Conservation (phyloP, 1,139 yeast genomes). For the Yamadazyma kanchanaburiensis region DNA sequence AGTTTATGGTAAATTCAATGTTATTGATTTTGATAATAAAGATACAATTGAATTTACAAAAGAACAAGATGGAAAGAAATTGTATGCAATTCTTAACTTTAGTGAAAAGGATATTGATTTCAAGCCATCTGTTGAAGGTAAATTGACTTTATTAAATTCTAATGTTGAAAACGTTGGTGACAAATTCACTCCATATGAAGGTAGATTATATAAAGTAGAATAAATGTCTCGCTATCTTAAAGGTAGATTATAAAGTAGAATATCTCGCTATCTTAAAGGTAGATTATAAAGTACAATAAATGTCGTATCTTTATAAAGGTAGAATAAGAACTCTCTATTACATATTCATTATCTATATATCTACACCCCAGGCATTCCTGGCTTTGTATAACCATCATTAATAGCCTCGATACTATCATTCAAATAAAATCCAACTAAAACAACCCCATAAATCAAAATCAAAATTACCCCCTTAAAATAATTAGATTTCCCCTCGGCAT, state of each 20-base stretch:
- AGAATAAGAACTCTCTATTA: slow-evolving; percentile 1
- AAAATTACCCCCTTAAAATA: slow-evolving; percentile 93
- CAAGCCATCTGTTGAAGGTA: slow-evolving; percentile 26
- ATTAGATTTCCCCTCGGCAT: slow-evolving; percentile 95
- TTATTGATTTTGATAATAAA: slow-evolving; percentile 23
- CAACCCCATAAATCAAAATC: slow-evolving; percentile 73
- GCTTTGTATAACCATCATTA: slow-evolving; percentile 26
- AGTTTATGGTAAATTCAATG: slow-evolving; percentile 44
- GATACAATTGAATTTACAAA: slow-evolving; percentile 12
- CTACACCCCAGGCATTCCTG: not conserved
- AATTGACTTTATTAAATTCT: slow-evolving; percentile 23
- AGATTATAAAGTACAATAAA: not conserved
- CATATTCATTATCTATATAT: not conserved
- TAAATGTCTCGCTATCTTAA: not conserved
- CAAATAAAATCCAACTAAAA: slow-evolving; percentile 79
- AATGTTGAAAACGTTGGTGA: slow-evolving; percentile 22
- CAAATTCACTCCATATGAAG: slow-evolving; percentile 34
- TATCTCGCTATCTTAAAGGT: not conserved
- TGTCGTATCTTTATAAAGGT: slow-evolving; percentile 1
- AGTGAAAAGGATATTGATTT: slow-evolving; percentile 28
- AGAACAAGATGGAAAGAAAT: slow-evolving; percentile 12
- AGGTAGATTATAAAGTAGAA: not conserved
- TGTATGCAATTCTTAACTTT: slow-evolving; percentile 48
- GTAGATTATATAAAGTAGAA: slow-evolving; percentile 32
- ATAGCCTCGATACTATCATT: slow-evolving; percentile 40